Base-by-base conservation (phyloP, 108 stramenopile genomes). In the Epithemia pelagica region DNA sequence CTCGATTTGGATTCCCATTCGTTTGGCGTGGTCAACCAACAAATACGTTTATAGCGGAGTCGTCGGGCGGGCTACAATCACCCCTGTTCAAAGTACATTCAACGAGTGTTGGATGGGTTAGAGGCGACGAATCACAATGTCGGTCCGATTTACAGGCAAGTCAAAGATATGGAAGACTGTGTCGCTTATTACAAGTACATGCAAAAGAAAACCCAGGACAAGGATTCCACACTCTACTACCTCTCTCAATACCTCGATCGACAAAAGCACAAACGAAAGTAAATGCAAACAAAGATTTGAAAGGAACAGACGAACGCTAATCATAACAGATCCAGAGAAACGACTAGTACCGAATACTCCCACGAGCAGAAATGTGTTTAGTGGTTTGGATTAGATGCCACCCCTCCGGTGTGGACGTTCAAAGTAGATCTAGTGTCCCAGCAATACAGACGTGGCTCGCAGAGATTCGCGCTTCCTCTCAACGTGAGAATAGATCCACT, bases 61-160 rank as follows among this genome's bases (percentile, higher is more conserved):
- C 21, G 37, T 1, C 19, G 18, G 20, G 5, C 37, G 37, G 37
- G 37, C 15, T 10, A 46, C 37, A 46, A 46, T 46, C 37, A 46
- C 37, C 37, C 37, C 5, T 46, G 37, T 46, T 10, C 10, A 10
- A 46, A 46, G 37, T 69, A 88, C 54, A 80, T 82, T 52, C 79
- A 81, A 82, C 84, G 81, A 59, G 73, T 91, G 27, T 78, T 86
- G 63, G 82, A 87, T 61, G 76, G 85, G 20, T 62, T 91, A 65
- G 80, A 88, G 74, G 87, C 84, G 25, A 80, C 87, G 15, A 80
- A 87, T 68, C 69, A 53, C 28, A 29, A 75, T 64, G 82, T 86
- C 66, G 68, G 80, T 7, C 86, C 82, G n/a, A 77, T 91, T 28
- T 89, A 88, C 62, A 91, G 86, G 59, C 87, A 89, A 57, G 77